phyloP scores from a whole-genome alignment of 129 eudicot genomes.

The Centaurea solstitialis region DNA sequence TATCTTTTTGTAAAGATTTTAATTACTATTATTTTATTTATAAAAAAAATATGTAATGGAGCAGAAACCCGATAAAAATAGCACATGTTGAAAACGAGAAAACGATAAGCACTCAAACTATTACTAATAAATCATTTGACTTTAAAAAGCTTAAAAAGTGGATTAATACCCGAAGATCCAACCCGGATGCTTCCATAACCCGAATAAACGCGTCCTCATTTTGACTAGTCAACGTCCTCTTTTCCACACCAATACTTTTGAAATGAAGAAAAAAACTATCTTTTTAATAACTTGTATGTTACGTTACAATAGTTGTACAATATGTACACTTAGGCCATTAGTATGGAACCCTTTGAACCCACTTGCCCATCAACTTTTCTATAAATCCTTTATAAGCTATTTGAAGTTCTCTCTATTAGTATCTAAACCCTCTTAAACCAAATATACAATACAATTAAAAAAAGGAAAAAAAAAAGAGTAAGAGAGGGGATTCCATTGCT shows the following conservation, averaged over 20 bases:
- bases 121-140: constrained; percentile 3
- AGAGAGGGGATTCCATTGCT: no score
- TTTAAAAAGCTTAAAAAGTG: not conserved
- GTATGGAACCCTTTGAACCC: no score
- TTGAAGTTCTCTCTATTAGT: no score
- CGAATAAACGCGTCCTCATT: constrained; percentile 16
- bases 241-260: constrained; percentile 11
- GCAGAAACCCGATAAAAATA: not conserved
- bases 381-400: no score
- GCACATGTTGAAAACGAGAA: constrained; percentile 21
- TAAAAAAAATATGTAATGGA: no score
- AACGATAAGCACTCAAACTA: not conserved
- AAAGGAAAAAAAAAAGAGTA: no score
- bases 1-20: no score
- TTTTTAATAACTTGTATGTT: not conserved
- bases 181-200: constrained; percentile 26
- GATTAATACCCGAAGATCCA: constrained; percentile 16
- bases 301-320: not conserved
- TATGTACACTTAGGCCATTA: no score
- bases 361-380: no score
- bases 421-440: no score
- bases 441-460: no score
- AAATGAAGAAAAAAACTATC: not conserved
- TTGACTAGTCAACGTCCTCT: constrained; percentile 14
- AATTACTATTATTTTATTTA: no score